Evolutionary conservation across 2,329 filamentous ascomycete genomes (phyloP), one percentile per base, ranked within the genome.

Genomic region (Verruconis gallopava): DNA sequence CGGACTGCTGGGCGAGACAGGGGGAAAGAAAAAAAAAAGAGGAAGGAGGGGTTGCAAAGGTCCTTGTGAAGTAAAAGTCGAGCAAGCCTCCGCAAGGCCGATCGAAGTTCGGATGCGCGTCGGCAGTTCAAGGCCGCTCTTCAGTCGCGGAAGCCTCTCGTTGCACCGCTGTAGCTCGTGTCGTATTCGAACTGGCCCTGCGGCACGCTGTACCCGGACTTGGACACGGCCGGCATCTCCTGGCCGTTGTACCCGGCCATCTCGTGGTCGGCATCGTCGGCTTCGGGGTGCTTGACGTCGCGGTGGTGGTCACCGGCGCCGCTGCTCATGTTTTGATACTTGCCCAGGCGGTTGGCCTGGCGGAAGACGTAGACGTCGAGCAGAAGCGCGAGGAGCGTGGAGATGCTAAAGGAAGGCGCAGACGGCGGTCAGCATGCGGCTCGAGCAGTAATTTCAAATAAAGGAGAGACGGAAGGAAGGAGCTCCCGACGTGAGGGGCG

Each of bases 281-380:
- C 49, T 15, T 50, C 54, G 21, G 50, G 48, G 25, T 37, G 42
- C 43, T 59, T 58, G 25, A 46, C 42, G 37, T 62, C 55, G n/a
- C n/a, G n/a, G 21, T 49, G 48, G 25, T 37, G 42, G 42, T 59
- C 58, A 22, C 46, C 42, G 37, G 62, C 55, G n/a, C 55, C 44
- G 50, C 61, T 59, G 13, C 60, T 56, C 60, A 75, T 64, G 13
- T 60, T 61, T 41, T 61, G 57, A 51, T 76, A 75, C 4, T 55
- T 58, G 5, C 71, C 71, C 13, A 66, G 55, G 20, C 57, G 55
- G 13, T 55, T 67, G 44, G 66, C 57, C 22, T 61, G 58, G 11
- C 60, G 58, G 45, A 60, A 61, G 17, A 72, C 70, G 46, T 63
- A 57, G 22, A 72, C 50, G 52, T 77, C 73, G 34, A 77, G 59